Evolutionary conservation across 108 stramenopile species (phyloP).

Genomic region (Nitzschia sp.): DNA sequence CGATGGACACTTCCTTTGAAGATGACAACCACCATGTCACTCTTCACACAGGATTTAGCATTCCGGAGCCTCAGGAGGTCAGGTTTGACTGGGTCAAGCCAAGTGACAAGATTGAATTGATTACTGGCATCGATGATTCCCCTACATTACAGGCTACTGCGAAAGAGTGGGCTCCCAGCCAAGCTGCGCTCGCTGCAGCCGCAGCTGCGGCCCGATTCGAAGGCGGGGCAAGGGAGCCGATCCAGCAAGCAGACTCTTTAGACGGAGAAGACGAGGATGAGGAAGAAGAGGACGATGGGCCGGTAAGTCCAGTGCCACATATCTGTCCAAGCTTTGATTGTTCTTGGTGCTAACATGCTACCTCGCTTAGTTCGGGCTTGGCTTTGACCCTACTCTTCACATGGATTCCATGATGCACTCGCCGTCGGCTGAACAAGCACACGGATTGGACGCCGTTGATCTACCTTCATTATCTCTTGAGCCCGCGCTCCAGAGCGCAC

Average conservation of each 20-base stretch:
- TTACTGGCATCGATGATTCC: conserved; percentile 60
- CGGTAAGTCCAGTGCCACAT: conserved; percentile 27
- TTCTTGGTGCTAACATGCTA: too few species aligned
- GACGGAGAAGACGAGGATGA: conserved; percentile 27
- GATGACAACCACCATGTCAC: conserved; percentile 1
- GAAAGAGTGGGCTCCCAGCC: conserved; percentile 79
- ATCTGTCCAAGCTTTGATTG: background rate
- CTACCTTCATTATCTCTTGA: conserved; percentile 41
- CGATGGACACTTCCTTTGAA: conserved; percentile 2
- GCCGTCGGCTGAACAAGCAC: conserved; percentile 38
- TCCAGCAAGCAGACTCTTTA: background rate
- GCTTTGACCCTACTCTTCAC: conserved; percentile 72
- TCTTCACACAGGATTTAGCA: conserved; percentile 24
- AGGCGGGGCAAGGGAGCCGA: background rate
- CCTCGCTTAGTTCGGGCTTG: conserved; percentile 78
- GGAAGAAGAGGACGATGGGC: conserved; percentile 41
- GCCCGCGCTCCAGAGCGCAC: conserved; percentile 20
- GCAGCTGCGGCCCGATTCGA: conserved; percentile 15
- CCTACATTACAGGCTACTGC: conserved; percentile 73
- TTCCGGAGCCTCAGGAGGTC: conserved; percentile 20
- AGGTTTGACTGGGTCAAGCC: conserved; percentile 67
- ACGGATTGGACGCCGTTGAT: conserved; percentile 49
- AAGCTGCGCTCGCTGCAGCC: conserved; percentile 45
- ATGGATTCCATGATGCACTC: conserved; percentile 73
- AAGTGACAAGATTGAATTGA: conserved; percentile 62